Conservation (phyloP, 345 rosid genomes). For the Euclidium syriacum region DNA sequence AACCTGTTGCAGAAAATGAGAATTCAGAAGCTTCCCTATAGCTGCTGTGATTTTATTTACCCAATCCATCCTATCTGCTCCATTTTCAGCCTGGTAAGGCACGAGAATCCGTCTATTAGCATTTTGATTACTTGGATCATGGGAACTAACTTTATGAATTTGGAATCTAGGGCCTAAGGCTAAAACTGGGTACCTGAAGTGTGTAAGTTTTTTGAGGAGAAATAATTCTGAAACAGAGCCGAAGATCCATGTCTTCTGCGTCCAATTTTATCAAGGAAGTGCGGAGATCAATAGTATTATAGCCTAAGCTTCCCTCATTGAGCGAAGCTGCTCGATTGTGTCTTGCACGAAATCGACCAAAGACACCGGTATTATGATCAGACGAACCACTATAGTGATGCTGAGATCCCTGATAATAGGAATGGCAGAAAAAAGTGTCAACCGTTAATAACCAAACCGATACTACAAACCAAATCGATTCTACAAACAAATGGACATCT, state of each 20-base stretch:
- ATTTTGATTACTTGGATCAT: background rate
- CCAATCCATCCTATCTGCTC: conserved; percentile 89
- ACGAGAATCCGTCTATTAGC: background rate
- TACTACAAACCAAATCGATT: background rate
- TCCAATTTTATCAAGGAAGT: conserved; percentile 70
- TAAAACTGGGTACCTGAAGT: conserved; percentile 57
- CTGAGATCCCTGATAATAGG: conserved; percentile 49
- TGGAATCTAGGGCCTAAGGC: background rate
- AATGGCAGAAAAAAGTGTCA: background rate
- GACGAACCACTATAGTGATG: conserved; percentile 53
- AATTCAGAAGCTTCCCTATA: conserved; percentile 74
- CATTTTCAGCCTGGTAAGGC: conserved; percentile 76
- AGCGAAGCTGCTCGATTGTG: conserved; percentile 52
- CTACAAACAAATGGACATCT: background rate
- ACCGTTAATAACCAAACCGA: background rate
- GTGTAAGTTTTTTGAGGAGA: conserved; percentile 74
- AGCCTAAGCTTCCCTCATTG: conserved; percentile 42
- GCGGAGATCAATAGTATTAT: conserved; percentile 53
- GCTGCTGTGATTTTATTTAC: conserved; percentile 70
- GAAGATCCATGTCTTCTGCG: conserved; percentile 70
- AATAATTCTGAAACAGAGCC: conserved; percentile 89
- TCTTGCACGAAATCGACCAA: conserved; percentile 73
- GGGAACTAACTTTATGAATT: background rate
- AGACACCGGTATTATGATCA: conserved; percentile 59
- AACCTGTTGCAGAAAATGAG: conserved; percentile 73